Evolutionary conservation across 1,284 basidiomycete genomes (phyloP), one percentile per base, ranked within the genome.

Genomic region (Sphaerobolus stellatus): DNA sequence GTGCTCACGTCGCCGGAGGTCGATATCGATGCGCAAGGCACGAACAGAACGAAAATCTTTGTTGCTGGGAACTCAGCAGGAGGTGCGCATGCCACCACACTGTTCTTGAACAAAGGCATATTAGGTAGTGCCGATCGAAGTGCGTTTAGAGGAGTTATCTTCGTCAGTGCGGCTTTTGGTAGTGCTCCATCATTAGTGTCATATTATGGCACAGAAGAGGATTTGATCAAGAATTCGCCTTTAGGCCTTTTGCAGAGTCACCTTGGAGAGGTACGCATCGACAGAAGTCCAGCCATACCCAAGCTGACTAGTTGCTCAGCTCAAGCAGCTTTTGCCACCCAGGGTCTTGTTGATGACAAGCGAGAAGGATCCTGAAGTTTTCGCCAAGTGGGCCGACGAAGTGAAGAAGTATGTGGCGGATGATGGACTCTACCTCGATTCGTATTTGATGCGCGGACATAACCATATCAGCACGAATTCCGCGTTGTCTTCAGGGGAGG

Each of bases 61-160:
- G 51, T 85, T 28, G 68, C 81, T 66, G 78, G 75, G 1, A 83
- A 86, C 64, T 86, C 83, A 2, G 83, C 81, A 0, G 85, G 85
- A 2, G 79, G 76, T 1, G 66, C 70, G 30, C 78, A 81, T 61
- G 59, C 75, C 44, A 64, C 75, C 9, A 76, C 81, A 13, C 57
- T 78, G 50, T 64, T 80, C 8, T 63, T 81, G 48, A 62, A 77
- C 38, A 71, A 76, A 0, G 64, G 67, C 3, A 56, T 79, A 16
- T 63, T 77, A 28, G 63, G 73, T 7, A 62, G 67, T 18, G 61
- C 66, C 16, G 28, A 36, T 80, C 4, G 67, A 70, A 11, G 47
- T 67, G 1, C 71, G 63, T 2, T 85, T 34, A 73, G 71, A 30
- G 81, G 78, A 2, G 61, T 75, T 27, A 68, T 81, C n/a, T 64